phyloP scores from a whole-genome alignment of 1,139 yeast species.

The Hyphopichia burtonii region DNA sequence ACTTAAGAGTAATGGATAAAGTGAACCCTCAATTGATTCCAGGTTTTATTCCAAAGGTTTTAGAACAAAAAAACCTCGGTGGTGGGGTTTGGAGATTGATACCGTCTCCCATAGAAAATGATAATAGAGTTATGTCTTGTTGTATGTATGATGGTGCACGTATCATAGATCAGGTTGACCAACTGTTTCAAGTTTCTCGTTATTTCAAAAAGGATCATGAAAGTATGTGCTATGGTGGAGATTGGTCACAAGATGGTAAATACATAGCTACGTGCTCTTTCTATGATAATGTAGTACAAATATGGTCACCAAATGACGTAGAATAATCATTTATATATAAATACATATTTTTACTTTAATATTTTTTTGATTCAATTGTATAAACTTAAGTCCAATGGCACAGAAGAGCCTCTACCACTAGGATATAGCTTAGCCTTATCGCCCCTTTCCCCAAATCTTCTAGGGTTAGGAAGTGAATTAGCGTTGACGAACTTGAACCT shows the following conservation, averaged over 20 bases:
- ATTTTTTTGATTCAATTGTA: slow-evolving; percentile 17
- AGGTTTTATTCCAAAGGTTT: slow-evolving; percentile 49
- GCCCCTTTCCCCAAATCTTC: slow-evolving; percentile 59
- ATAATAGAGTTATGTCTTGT: slow-evolving; percentile 62
- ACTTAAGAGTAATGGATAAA: slow-evolving; percentile 56
- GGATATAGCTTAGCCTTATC: slow-evolving; percentile 74
- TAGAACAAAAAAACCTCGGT: slow-evolving; percentile 54
- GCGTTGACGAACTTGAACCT: slow-evolving; percentile 72
- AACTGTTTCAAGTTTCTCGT: slow-evolving; percentile 39
- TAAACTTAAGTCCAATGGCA: slow-evolving; percentile 69
- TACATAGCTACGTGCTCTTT: slow-evolving; percentile 80
- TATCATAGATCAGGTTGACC: slow-evolving; percentile 37
- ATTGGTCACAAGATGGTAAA: slow-evolving; percentile 59
- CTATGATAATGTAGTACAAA: slow-evolving; percentile 78
- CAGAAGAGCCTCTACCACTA: slow-evolving; percentile 93
- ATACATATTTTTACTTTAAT: slow-evolving; percentile 3
- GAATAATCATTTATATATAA: slow-evolving; percentile 1
- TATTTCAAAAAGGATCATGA: slow-evolving; percentile 72
- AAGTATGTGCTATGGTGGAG: slow-evolving; percentile 96
- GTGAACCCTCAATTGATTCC: slow-evolving; percentile 35
- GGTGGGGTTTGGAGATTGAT: slow-evolving; percentile 96
- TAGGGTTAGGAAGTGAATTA: slow-evolving; percentile 76
- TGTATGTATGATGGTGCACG: slow-evolving; percentile 97
- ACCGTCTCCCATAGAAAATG: slow-evolving; percentile 51
- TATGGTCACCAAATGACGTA: slow-evolving; percentile 50